phyloP scores from a whole-genome alignment of 805 yeast genomes.

The Ogataea nonfermentans region DNA sequence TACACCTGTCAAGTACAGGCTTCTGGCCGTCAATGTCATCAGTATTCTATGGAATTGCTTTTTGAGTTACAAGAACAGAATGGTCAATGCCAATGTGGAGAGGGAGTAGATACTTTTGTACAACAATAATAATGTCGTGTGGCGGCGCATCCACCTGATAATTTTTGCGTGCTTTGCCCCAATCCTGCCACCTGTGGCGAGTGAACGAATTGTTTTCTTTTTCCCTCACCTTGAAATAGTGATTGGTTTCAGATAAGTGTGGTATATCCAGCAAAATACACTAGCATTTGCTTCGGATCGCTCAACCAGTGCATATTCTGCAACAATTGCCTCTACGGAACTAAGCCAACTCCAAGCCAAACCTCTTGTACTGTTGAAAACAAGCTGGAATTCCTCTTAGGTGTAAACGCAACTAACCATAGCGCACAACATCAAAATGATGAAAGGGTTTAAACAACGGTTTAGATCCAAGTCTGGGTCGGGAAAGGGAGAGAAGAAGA shows the following conservation, averaged over 20 bases:
- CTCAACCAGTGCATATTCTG: not conserved
- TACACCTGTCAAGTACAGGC: constrained; percentile 68
- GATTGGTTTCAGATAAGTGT: constrained; percentile 8
- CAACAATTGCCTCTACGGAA: constrained; percentile 4
- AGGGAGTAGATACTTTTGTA: not conserved
- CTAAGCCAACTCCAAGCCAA: not conserved
- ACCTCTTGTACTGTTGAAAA: not conserved
- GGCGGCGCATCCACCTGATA: not conserved
- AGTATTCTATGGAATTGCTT: constrained; percentile 85
- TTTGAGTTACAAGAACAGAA: constrained; percentile 55
- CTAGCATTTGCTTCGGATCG: not conserved
- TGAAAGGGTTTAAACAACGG: constrained; percentile 71
- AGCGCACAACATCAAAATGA: constrained; percentile 43
- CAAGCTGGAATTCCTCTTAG: constrained; percentile 1
- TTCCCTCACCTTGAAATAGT: constrained; percentile 10
- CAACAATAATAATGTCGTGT: constrained; percentile 5
- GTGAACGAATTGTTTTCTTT: constrained; percentile 22
- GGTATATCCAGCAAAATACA: not conserved
- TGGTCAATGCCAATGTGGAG: constrained; percentile 14
- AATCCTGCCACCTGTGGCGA: constrained; percentile 14
- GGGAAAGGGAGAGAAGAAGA: constrained; percentile 39
- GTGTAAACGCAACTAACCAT: constrained; percentile 8
- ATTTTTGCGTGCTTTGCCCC: constrained; percentile 1
- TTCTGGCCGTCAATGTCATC: constrained; percentile 65
- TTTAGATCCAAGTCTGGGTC: constrained; percentile 39